phyloP scores from a whole-genome alignment of 306 rosid species.

The Pterocarpus macrocarpus region DNA sequence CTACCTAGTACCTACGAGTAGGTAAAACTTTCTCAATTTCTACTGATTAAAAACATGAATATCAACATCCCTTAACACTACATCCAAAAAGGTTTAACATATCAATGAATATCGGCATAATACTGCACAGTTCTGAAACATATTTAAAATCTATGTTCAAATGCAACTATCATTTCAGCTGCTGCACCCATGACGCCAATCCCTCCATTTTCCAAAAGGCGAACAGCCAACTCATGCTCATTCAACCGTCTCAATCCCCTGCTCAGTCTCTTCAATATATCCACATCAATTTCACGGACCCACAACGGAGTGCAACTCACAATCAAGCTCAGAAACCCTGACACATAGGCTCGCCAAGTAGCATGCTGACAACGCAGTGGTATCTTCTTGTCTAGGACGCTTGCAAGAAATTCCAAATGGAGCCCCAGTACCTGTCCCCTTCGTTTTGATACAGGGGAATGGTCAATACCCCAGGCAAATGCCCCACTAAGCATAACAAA shows the following conservation, averaged over 20 bases:
- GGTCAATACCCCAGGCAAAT: slow-evolving; percentile 87
- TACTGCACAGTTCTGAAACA: slow-evolving; percentile 12
- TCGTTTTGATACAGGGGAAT: slow-evolving; percentile 58
- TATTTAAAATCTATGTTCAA: slow-evolving; percentile 51
- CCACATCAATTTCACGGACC: slow-evolving; percentile 67
- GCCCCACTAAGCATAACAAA: slow-evolving; percentile 74
- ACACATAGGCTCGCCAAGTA: slow-evolving; percentile 78
- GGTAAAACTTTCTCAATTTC: not conserved
- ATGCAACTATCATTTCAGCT: slow-evolving; percentile 72
- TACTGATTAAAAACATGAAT: not conserved
- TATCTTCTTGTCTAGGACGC: slow-evolving; percentile 64
- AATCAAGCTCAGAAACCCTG: slow-evolving; percentile 78
- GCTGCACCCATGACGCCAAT: slow-evolving; percentile 82
- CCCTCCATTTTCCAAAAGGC: slow-evolving; percentile 81
- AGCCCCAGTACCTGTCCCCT: slow-evolving; percentile 63
- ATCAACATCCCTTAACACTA: not conserved
- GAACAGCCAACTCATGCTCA: slow-evolving; percentile 81
- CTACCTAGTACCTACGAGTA: not conserved
- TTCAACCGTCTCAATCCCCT: slow-evolving; percentile 68
- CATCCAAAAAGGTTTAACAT: slow-evolving; percentile 17
- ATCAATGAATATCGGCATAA: not conserved
- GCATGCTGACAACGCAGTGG: slow-evolving; percentile 70
- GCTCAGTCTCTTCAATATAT: slow-evolving; percentile 77
- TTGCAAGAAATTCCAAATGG: slow-evolving; percentile 80
- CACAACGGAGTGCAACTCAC: slow-evolving; percentile 72